These are phyloP conservation scores for Podospora conica DNA, from an alignment of 495 filamentous ascomycete species.

Conservation along the genomic window DNA sequence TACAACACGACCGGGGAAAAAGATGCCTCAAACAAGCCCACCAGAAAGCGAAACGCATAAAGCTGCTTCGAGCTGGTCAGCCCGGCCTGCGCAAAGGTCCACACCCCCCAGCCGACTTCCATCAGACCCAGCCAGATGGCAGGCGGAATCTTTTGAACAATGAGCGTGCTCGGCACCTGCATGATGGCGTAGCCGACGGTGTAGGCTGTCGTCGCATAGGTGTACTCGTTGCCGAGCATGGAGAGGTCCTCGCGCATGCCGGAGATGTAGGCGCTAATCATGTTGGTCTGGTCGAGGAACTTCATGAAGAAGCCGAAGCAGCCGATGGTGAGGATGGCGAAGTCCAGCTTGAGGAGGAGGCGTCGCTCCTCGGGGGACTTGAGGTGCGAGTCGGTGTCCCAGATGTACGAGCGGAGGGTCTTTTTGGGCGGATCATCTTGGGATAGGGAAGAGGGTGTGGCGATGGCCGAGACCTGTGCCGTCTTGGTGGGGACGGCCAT, in stretches of 20 bases:
- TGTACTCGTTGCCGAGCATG: slow-evolving; percentile 31
- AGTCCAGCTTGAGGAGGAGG: slow-evolving; percentile 22
- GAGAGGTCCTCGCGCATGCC: slow-evolving; percentile 31
- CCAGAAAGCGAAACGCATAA: slow-evolving; percentile 58
- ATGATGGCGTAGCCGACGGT: slow-evolving; percentile 43
- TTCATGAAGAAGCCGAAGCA: slow-evolving; percentile 36
- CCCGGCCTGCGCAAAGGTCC: slow-evolving; percentile 52
- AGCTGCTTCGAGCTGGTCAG: slow-evolving; percentile 43
- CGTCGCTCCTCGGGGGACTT: slow-evolving; percentile 17
- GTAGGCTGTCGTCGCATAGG: slow-evolving; percentile 39
- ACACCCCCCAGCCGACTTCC: slow-evolving; percentile 49
- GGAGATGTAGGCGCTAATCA: slow-evolving; percentile 30
- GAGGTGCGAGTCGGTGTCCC: slow-evolving; percentile 13
- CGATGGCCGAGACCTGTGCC: not conserved
- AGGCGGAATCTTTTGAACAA: slow-evolving; percentile 48
- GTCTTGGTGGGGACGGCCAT: slow-evolving; percentile 1
- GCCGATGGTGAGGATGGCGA: slow-evolving; percentile 30
- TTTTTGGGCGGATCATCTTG: not conserved
- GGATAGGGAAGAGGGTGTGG: not conserved
- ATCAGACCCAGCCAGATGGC: slow-evolving; percentile 51
- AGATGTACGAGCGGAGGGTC: slow-evolving; percentile 8
- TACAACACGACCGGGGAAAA: slow-evolving; percentile 56
- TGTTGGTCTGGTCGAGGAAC: slow-evolving; percentile 31
- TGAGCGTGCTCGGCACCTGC: slow-evolving; percentile 50
- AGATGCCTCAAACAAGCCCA: slow-evolving; percentile 49